Percentiles rank a stretch among this genome's conserved stretches.
These are phyloP conservation scores for Dalbergia oliveri DNA, from an alignment of 306 rosid genomes.

Conservation along the genomic window DNA sequence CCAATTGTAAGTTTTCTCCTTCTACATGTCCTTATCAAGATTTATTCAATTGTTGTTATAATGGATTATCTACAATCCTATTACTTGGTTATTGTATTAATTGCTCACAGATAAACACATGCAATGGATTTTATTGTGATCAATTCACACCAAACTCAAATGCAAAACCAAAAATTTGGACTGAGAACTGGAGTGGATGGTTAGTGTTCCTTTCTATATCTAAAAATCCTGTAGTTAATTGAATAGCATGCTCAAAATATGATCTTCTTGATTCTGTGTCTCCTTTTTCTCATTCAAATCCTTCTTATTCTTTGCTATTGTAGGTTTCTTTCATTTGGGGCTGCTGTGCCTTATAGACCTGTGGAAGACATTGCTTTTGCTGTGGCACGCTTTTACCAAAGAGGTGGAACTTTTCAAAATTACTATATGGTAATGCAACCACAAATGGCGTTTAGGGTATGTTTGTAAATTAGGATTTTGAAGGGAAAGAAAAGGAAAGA, in stretches of 20 bases:
- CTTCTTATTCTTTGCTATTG: conserved; percentile 5
- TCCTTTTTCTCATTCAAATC: conserved; percentile 2
- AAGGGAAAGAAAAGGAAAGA: too few relatives aligned
- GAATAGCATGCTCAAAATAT: conserved; percentile 23
- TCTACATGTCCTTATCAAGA: neutral
- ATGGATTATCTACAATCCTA: neutral
- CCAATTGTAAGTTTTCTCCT: conserved; percentile 75
- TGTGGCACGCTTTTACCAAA: conserved; percentile 90
- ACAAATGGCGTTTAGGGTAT: conserved; percentile 19
- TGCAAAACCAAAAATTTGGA: conserved; percentile 89
- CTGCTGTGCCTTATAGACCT: conserved; percentile 83
- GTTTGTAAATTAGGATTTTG: too few relatives aligned
- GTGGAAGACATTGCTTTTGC: conserved; percentile 92
- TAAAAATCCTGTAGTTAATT: conserved; percentile 4
- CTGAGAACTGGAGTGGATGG: conserved; percentile 97
- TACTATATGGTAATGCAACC: conserved; percentile 83
- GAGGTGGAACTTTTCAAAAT: conserved; percentile 93
- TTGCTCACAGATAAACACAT: conserved; percentile 77
- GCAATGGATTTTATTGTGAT: conserved; percentile 93
- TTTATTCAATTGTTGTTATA: neutral
- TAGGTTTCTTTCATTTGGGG: conserved; percentile 90
- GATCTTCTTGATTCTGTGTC: neutral
- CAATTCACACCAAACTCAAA: conserved; percentile 85
- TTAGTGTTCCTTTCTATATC: conserved; percentile 42
- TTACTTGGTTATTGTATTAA: conserved; percentile 23